These are phyloP conservation scores for Plasmopara halstedii DNA, from an alignment of 352 stramenopile species.

Conservation along the genomic window DNA sequence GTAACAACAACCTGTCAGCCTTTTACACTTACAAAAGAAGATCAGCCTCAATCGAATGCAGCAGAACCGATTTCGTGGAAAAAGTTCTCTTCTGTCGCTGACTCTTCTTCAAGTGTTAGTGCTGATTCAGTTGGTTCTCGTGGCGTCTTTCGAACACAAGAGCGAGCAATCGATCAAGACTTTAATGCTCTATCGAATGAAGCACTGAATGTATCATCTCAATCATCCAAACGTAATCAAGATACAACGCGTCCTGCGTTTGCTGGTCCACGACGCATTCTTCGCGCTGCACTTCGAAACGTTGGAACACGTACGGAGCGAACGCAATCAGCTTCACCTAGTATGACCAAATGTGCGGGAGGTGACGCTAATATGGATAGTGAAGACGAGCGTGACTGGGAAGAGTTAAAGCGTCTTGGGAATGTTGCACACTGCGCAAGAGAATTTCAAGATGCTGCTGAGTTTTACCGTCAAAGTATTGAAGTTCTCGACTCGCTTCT, in stretches of 20 bases:
- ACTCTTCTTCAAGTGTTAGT: background rate
- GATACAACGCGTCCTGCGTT: slow-evolving; percentile 5
- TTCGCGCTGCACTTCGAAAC: slow-evolving; percentile 20
- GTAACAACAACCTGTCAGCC: slow-evolving; percentile 31
- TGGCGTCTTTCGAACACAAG: background rate
- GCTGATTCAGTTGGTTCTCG: background rate
- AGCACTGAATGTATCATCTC: background rate
- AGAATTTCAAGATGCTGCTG: slow-evolving; percentile 44
- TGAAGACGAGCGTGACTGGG: slow-evolving; percentile 40
- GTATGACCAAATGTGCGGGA: slow-evolving; percentile 2
- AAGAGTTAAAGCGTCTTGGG: slow-evolving; percentile 53
- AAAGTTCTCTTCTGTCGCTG: background rate
- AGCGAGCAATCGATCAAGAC: background rate
- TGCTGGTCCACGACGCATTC: slow-evolving; percentile 23
- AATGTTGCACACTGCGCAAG: slow-evolving; percentile 33
- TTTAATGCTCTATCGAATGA: background rate
- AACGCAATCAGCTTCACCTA: slow-evolving; percentile 10
- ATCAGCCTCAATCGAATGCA: background rate
- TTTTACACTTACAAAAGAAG: background rate
- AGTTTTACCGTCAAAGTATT: slow-evolving; percentile 51
- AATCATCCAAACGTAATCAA: slow-evolving; percentile 5
- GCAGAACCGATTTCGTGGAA: background rate
- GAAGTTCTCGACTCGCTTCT: slow-evolving; percentile 39
- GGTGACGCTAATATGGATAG: slow-evolving; percentile 25
- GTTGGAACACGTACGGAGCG: slow-evolving; percentile 12